Evolutionary conservation across 2,329 filamentous ascomycete genomes (phyloP), one percentile per base, ranked within the genome.

Genomic region (Diaporthe eres): DNA sequence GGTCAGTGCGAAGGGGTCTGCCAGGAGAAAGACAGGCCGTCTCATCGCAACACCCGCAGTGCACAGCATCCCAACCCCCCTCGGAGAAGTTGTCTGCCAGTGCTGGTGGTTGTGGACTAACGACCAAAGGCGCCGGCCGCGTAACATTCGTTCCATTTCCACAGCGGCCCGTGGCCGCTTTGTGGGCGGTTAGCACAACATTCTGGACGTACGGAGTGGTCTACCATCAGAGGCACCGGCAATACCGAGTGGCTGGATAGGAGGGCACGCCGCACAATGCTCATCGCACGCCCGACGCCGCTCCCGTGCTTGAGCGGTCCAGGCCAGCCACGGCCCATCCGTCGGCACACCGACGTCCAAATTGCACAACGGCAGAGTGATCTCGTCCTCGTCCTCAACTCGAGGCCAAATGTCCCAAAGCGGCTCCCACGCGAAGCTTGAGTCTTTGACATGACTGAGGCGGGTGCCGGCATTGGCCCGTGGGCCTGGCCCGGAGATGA

Each of bases 401-500:
- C 65, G 34, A 70, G 49, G n/a, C 31, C 65, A 70, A 55, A 70
- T 70, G 34, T 34, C 49, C 49, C 65, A 55, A 55, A 42, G 49
- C 65, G 49, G 49, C 49, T 42, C 49, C 65, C 55, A 28, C 15
- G 49, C 34, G 49, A 70, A 70, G 65, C 65, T 70, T 55, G 65
- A 39, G 47, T 70, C n/a, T 70, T 31, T 70, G 65, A 70, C 65
- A 70, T 53, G 65, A 53, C 49, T 70, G 49, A 70, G 13, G 65
- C 49, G 65, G 65, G 34, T 55, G 65, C 44, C 71, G 71, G 57
- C 61, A 31, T 65, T 73, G 71, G 73, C 55, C 57, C 71, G 61
- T 74, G 75, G 73, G 34, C 60, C 70, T 71, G 55, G 15, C 22
- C 75, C 75, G 75, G 75, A 77, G 70, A 77, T 77, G 75, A 73